Base-by-base conservation (phyloP, 805 yeast genomes). In the Isabelozyma gotoi region DNA sequence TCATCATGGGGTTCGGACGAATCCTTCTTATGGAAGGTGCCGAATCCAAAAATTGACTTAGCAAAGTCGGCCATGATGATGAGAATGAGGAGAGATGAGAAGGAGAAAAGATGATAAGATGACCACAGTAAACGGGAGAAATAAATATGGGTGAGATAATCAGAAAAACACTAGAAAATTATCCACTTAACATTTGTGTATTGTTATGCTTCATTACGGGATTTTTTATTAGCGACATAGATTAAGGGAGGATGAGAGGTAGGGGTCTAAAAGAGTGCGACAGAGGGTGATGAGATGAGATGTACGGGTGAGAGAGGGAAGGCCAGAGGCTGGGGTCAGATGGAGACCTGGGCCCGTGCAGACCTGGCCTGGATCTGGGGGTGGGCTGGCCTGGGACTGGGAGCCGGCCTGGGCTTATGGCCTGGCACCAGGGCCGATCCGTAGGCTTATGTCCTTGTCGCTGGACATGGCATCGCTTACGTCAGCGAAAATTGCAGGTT, bases 21-120 rank as follows among this genome's bases (percentile, higher is more conserved):
- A 39, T 48, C 65, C 46, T 61, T 65, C 46, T 57, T 66, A 43
- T 63, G 58, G 44, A 62, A 64, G 19, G 65, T 58, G 41, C 71
- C 60, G 46, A 71, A 63, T 37, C 76, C 74, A 47, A 72, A 68
- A 32, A 72, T 67, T 39, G 73, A 62, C 50, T 71, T 71, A 44
- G 76, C 74, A 60, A 70, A 71, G 49, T 71, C 76, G 34, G 73
- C 71, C 76, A 71, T 71, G 43, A 7, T 24, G 29, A 24, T 24
- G 3, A 3, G 10, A 10, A 24, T 24, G 12, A 10, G 8, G 12
- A 7, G 29, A 7, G 29, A 24, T 24, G 29, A 20, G 16, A 11
- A 38, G 6, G 3, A 16, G n/a, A 14, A 35, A 27, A 17, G 17
- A 12, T 7, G 6, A 19, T 16, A 12, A 16, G 7, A 19, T 36